Evolutionary conservation across 805 yeast species (phyloP).

Genomic region (Blastobotrys chiropterorum): DNA sequence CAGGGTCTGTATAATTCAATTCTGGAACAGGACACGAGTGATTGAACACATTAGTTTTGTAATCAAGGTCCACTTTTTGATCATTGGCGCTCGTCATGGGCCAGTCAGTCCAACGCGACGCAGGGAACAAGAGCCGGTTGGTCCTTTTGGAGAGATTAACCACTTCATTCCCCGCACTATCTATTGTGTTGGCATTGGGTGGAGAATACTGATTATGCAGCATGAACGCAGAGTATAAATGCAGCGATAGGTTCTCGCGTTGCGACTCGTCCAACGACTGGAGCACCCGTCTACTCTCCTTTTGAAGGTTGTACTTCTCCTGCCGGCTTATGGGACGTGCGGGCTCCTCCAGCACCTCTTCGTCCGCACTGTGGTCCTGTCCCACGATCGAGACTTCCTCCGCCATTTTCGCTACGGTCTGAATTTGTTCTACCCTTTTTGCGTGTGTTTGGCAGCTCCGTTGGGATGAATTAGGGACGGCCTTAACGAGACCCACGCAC

Average conservation of each 20-base stretch:
- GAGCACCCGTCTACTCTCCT: conserved; percentile 8
- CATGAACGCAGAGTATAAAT: conserved; percentile 54
- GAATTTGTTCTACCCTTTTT: not conserved
- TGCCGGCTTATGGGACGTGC: not conserved
- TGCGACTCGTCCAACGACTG: conserved; percentile 21
- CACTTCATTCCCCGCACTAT: not conserved
- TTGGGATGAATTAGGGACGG: too few relatives aligned
- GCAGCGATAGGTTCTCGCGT: conserved; percentile 49
- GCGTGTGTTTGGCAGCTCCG: not conserved
- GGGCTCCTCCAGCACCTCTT: not conserved
- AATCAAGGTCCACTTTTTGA: not conserved
- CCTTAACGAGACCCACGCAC: too few relatives aligned
- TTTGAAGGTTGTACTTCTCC: not conserved
- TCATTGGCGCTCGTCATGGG: conserved; percentile 34
- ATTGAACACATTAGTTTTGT: not conserved
- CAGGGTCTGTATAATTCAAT: conserved; percentile 9
- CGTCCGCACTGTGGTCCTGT: not conserved
- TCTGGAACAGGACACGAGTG: conserved; percentile 19
- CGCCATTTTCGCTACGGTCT: not conserved
- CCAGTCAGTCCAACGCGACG: conserved; percentile 50
- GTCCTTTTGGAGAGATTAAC: conserved; percentile 20
- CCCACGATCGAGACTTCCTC: not conserved
- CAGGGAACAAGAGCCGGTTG: conserved; percentile 32
- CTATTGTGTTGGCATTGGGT: not conserved
- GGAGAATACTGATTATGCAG: conserved; percentile 16